These are phyloP conservation scores for Zygosaccharomyces sapae DNA, from an alignment of 1,139 yeast species.

Conservation along the genomic window DNA sequence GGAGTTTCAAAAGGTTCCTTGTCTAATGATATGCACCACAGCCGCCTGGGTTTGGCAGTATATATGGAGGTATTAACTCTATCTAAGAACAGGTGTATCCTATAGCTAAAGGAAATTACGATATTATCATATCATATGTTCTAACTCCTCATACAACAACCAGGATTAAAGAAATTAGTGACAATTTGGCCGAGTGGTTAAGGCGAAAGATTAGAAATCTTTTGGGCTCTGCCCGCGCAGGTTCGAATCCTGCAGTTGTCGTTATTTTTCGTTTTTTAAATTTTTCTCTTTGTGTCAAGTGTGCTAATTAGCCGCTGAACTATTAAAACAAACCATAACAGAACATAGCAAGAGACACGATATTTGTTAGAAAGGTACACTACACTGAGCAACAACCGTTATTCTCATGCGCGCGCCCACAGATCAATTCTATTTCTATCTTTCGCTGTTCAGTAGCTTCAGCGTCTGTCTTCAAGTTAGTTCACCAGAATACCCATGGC, in stretches of 20 bases:
- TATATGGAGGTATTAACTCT: too few relatives aligned
- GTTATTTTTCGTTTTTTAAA: constrained; percentile 16
- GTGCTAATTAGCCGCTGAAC: not conserved
- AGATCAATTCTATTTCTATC: not conserved
- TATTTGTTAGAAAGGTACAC: too few relatives aligned
- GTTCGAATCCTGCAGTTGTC: constrained; percentile 41
- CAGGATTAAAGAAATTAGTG: too few relatives aligned
- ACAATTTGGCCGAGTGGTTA: constrained; percentile 52
- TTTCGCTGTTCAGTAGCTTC: constrained; percentile 2
- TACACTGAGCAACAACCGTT: too few relatives aligned
- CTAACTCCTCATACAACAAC: too few relatives aligned
- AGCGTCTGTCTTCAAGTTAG: constrained; percentile 4
- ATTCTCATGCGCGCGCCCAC: not conserved
- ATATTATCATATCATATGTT: too few relatives aligned
- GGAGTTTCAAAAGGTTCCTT: too few relatives aligned
- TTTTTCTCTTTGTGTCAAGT: not conserved
- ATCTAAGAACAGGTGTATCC: too few relatives aligned
- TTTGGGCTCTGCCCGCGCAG: constrained; percentile 45
- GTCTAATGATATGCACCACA: too few relatives aligned
- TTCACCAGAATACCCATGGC: constrained; percentile 5
- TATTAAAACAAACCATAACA: not conserved
- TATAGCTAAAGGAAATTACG: too few relatives aligned
- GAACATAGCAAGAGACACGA: too few relatives aligned
- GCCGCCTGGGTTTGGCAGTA: too few relatives aligned
- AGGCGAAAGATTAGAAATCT: constrained; percentile 53